Conservation (phyloP, 208 protist genomes). For the Herpetomonas muscarum region DNA sequence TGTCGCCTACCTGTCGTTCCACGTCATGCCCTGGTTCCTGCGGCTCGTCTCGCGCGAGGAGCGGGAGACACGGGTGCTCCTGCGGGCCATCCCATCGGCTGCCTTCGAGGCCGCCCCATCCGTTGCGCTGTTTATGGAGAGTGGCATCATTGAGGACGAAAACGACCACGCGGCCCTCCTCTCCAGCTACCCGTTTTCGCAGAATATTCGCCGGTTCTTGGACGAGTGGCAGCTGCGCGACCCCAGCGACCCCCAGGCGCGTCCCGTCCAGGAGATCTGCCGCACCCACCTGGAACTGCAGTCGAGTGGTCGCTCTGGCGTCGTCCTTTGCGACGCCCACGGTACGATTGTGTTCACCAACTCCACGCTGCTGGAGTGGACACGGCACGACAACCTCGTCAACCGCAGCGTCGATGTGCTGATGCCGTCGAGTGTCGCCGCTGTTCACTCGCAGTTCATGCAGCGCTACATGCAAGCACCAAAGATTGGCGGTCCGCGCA, state of each 20-base stretch:
- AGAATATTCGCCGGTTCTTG: not conserved
- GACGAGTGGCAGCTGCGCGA: slow-evolving; percentile 7
- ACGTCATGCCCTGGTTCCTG: slow-evolving; percentile 8
- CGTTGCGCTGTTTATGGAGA: slow-evolving; percentile 16
- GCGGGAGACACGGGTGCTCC: slow-evolving; percentile 16
- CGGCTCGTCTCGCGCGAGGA: slow-evolving; percentile 11
- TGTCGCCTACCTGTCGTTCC: not conserved
- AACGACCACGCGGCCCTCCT: not conserved
- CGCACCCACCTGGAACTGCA: not conserved
- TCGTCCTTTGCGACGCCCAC: slow-evolving; percentile 3
- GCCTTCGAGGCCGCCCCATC: slow-evolving; percentile 15
- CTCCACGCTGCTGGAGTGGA: not conserved
- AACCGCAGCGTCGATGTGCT: slow-evolving; percentile 11
- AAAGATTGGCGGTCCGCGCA: not conserved
- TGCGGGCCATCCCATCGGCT: slow-evolving; percentile 14
- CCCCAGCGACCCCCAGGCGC: not conserved
- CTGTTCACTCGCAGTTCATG: slow-evolving; percentile 13
- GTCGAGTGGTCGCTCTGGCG: not conserved
- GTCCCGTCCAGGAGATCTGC: slow-evolving; percentile 1
- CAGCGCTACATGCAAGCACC: slow-evolving; percentile 14
- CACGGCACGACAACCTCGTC: slow-evolving; percentile 6
- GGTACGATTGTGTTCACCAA: slow-evolving; percentile 17
- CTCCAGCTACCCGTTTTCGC: slow-evolving; percentile 2
- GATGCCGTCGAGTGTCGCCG: slow-evolving; percentile 11
- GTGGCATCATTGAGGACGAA: slow-evolving; percentile 11